A percentile compares a stretch with the other conserved stretches of the same genome.
Conservation (phyloP, 768 basidiomycete species). For the Clitopilus hobsonii region DNA sequence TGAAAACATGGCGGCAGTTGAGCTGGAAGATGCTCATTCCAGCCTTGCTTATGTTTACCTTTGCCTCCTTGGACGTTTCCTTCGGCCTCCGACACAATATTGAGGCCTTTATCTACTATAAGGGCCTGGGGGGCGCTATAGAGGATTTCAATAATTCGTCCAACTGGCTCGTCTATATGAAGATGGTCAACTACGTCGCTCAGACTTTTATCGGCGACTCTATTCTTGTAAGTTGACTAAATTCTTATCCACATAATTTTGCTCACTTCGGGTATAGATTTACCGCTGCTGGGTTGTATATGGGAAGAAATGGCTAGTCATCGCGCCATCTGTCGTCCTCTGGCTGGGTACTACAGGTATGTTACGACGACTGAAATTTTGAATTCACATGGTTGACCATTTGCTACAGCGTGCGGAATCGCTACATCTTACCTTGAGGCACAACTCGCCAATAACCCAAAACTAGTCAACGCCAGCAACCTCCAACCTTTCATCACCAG, state of each 20-base stretch:
- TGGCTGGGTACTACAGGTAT: constrained; percentile 33
- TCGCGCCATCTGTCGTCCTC: constrained; percentile 23
- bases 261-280: constrained; percentile 17
- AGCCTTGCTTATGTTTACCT: constrained; percentile 31
- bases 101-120: constrained; percentile 33
- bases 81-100: constrained; percentile 37
- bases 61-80: constrained; percentile 36
- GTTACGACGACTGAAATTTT: constrained; percentile 1
- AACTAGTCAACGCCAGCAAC: constrained; percentile 20
- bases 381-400: neutral
- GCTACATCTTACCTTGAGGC: constrained; percentile 29
- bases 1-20: constrained; percentile 18
- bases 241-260: neutral
- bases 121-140: constrained; percentile 25
- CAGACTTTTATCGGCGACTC: constrained; percentile 40
- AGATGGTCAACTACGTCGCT: constrained; percentile 32
- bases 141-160: constrained; percentile 29
- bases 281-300: constrained; percentile 36
- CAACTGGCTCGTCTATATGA: constrained; percentile 37
- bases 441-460: constrained; percentile 17
- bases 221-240: constrained; percentile 28
- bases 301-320: constrained; percentile 22
- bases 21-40: constrained; percentile 32
- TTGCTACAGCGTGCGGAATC: constrained; percentile 23
- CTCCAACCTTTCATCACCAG: constrained; percentile 32